phyloP scores from a whole-genome alignment of 2,329 filamentous ascomycete genomes.

The Aspergillus tubingensis region DNA sequence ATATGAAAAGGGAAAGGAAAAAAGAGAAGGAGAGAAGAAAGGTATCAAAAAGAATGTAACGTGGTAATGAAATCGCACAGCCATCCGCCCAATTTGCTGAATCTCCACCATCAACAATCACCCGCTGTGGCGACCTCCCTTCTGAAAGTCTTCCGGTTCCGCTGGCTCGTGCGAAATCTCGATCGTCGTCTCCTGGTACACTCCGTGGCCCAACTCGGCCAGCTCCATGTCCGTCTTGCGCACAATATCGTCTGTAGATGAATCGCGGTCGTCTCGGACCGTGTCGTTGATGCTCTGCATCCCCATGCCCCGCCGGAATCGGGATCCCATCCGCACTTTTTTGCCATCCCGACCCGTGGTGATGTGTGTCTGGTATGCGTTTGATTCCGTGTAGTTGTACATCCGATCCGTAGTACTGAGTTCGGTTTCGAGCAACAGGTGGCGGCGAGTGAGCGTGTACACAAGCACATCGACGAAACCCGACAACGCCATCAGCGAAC shows the following conservation, averaged over 20 bases:
- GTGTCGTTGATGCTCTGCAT: conserved; percentile 21
- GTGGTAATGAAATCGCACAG: background rate
- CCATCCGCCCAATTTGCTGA: background rate
- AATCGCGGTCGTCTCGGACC: conserved; percentile 36
- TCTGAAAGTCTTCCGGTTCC: conserved; percentile 19
- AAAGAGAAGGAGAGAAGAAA: background rate
- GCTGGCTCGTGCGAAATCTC: conserved; percentile 42
- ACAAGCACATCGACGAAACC: conserved; percentile 61
- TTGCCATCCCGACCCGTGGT: conserved; percentile 22
- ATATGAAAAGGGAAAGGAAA: background rate
- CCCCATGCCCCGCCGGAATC: conserved; percentile 25
- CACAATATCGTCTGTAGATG: conserved; percentile 49
- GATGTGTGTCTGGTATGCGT: conserved; percentile 31
- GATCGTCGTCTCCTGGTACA: conserved; percentile 47
- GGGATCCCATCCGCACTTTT: conserved; percentile 19
- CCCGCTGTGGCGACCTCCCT: conserved; percentile 3
- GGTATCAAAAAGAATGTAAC: background rate
- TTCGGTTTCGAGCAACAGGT: conserved; percentile 55
- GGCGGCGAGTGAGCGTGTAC: conserved; percentile 58
- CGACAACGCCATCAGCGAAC: conserved; percentile 58
- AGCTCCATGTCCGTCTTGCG: conserved; percentile 35
- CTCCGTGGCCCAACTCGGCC: conserved; percentile 34
- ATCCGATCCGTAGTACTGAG: conserved; percentile 29
- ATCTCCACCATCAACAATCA: conserved; percentile 6
- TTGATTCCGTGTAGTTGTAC: conserved; percentile 33